phyloP scores from a whole-genome alignment of 495 filamentous ascomycete species.

The Podospora fimiseda region DNA sequence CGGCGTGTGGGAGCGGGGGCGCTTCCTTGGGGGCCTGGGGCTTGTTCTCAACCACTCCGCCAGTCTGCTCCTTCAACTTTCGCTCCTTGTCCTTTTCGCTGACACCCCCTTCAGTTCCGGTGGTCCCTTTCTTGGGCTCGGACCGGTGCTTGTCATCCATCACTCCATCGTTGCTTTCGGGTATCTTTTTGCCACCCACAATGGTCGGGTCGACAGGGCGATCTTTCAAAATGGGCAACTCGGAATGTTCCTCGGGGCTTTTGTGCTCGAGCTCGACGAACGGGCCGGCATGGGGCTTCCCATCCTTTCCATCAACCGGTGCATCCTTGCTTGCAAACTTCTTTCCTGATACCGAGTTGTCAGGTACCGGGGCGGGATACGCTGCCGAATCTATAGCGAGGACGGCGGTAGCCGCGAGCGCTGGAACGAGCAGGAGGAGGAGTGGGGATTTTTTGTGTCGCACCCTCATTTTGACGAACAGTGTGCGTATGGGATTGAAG shows the following conservation, averaged over 20 bases:
- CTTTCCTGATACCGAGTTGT: constrained; percentile 22
- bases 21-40: constrained; percentile 80
- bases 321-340: constrained; percentile 72
- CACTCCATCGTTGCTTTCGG: constrained; percentile 74
- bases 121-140: constrained; percentile 74
- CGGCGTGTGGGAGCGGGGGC: constrained; percentile 72
- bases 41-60: constrained; percentile 59
- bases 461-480: constrained; percentile 33
- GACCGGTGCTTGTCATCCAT: constrained; percentile 78
- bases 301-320: constrained; percentile 92
- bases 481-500: neutral
- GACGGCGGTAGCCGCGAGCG: constrained; percentile 32
- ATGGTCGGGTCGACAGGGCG: constrained; percentile 40
- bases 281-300: constrained; percentile 87
- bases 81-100: constrained; percentile 73
- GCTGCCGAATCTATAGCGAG: constrained; percentile 17
- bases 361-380: constrained; percentile 5
- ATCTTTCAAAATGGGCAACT: constrained; percentile 41
- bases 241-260: constrained; percentile 32
- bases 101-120: constrained; percentile 80
- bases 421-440: constrained; percentile 41
- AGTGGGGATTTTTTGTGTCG: constrained; percentile 34
- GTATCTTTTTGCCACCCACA: constrained; percentile 63
- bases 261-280: constrained; percentile 62
- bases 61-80: constrained; percentile 53